Evolutionary conservation across 345 rosid species (phyloP).

Genomic region (Eutrema japonicum): DNA sequence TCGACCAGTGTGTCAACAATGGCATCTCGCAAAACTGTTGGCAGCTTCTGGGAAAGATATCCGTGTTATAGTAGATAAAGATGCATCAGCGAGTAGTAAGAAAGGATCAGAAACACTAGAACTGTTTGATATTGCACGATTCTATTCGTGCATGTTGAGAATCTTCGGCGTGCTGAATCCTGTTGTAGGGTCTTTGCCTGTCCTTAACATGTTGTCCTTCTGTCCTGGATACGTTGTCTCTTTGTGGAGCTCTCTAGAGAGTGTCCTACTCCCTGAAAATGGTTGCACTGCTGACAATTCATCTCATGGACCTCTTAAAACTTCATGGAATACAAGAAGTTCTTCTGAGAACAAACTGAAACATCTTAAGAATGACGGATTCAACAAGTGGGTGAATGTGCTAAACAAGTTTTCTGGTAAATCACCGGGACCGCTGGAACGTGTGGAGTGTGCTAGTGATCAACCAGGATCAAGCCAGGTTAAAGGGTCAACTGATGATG

Average conservation of each 20-base stretch:
- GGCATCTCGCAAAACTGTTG: constrained; percentile 85
- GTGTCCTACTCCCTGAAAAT: constrained; percentile 51
- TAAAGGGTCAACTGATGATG: constrained; percentile 53
- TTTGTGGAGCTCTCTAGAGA: constrained; percentile 72
- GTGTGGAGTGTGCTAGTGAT: constrained; percentile 43
- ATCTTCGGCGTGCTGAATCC: constrained; percentile 70
- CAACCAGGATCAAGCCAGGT: constrained; percentile 48
- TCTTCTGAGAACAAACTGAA: constrained; percentile 53
- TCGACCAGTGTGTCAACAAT: constrained; percentile 82
- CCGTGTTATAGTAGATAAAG: constrained; percentile 40
- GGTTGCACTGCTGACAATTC: constrained; percentile 30
- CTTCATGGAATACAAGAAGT: constrained; percentile 49
- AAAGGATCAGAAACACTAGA: constrained; percentile 52
- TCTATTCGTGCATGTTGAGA: constrained; percentile 84
- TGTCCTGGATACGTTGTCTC: constrained; percentile 74
- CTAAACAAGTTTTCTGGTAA: constrained; percentile 79
- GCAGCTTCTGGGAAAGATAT: constrained; percentile 53
- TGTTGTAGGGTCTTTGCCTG: constrained; percentile 67
- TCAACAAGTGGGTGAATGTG: constrained; percentile 69
- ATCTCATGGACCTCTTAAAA: constrained; percentile 37
- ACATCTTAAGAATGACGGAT: constrained; percentile 60
- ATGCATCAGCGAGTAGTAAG: constrained; percentile 33
- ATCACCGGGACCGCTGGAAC: constrained; percentile 53
- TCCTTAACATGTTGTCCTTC: constrained; percentile 91
- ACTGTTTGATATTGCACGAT: constrained; percentile 69